phyloP scores from a whole-genome alignment of 208 protist species.

The Trypanosoma caninum region DNA sequence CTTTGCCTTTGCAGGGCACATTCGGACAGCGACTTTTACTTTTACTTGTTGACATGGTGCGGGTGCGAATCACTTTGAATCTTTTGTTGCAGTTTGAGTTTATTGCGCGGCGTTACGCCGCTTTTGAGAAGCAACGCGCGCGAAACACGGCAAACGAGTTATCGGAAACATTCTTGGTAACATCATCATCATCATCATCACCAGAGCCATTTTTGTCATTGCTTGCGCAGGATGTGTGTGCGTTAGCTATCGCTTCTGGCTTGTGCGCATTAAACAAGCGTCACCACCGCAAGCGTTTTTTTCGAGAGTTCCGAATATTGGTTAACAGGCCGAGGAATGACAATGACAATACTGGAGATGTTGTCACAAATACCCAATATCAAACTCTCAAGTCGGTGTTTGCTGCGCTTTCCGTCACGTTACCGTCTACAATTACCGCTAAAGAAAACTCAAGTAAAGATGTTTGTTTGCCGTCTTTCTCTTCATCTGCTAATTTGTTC shows the following conservation, averaged over 20 bases:
- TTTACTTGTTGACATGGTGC: constrained; percentile 20
- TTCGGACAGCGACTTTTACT: constrained; percentile 1
- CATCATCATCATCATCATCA: background rate
- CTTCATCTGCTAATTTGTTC: background rate
- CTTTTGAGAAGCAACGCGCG: background rate
- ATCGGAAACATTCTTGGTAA: too few relatives aligned
- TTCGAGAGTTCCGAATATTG: constrained; percentile 4
- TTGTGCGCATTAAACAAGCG: constrained; percentile 16
- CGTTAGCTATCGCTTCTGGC: constrained; percentile 1
- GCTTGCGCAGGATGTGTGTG: constrained; percentile 16
- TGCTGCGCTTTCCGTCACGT: constrained; percentile 1
- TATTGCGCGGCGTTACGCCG: constrained; percentile 7
- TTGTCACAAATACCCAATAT: background rate
- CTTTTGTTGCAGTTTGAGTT: constrained; percentile 23
- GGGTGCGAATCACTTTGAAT: constrained; percentile 21
- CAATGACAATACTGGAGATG: background rate
- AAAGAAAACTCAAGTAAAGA: background rate
- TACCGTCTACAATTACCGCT: background rate
- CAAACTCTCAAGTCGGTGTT: constrained; percentile 18
- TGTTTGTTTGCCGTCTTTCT: background rate
- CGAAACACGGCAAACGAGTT: background rate
- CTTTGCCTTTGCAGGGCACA: background rate
- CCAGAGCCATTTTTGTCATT: background rate
- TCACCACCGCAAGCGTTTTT: constrained; percentile 17
- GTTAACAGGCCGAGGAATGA: background rate